Evolutionary conservation across 257 asterid genomes (phyloP).

Genomic region (Osmanthus fragrans): DNA sequence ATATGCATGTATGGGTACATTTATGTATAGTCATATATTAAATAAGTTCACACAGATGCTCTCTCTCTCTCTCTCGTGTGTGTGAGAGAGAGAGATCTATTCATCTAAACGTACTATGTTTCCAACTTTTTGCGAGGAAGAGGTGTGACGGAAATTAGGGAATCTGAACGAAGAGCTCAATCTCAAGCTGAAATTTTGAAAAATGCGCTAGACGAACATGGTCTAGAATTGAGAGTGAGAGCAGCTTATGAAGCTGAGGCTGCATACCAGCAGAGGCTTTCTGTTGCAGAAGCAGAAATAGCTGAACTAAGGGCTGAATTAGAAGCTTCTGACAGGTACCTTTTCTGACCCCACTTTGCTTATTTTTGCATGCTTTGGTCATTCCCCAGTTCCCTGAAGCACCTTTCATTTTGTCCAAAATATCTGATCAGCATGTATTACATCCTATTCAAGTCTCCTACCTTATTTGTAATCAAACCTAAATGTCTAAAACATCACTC

Average conservation of each 20-base stretch:
- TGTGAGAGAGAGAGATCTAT: not conserved
- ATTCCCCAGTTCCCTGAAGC: not conserved
- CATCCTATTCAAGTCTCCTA: not conserved
- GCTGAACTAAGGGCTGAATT: slow-evolving; percentile 71
- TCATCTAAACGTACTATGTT: slow-evolving; percentile 24
- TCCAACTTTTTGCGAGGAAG: slow-evolving; percentile 45
- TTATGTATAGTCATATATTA: slow-evolving; percentile 4
- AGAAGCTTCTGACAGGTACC: slow-evolving; percentile 85
- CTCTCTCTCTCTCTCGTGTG: not conserved
- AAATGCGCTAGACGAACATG: slow-evolving; percentile 82
- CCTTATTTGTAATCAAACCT: not conserved
- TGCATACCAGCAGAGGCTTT: slow-evolving; percentile 89
- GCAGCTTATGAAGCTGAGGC: slow-evolving; percentile 96
- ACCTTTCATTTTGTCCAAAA: not conserved
- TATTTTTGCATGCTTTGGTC: slow-evolving; percentile 9
- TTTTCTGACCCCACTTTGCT: slow-evolving; percentile 27
- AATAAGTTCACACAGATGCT: slow-evolving; percentile 1
- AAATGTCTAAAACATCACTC: not conserved
- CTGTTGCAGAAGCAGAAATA: slow-evolving; percentile 83
- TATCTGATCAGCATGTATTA: not conserved
- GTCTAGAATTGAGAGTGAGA: slow-evolving; percentile 85
- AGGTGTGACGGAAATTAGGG: slow-evolving; percentile 68
- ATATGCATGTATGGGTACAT: slow-evolving; percentile 6
- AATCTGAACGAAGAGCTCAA: slow-evolving; percentile 77
- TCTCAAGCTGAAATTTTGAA: slow-evolving; percentile 71